phyloP scores from a whole-genome alignment of 805 yeast genomes.

The Kodamaea kaohsiungensis region DNA sequence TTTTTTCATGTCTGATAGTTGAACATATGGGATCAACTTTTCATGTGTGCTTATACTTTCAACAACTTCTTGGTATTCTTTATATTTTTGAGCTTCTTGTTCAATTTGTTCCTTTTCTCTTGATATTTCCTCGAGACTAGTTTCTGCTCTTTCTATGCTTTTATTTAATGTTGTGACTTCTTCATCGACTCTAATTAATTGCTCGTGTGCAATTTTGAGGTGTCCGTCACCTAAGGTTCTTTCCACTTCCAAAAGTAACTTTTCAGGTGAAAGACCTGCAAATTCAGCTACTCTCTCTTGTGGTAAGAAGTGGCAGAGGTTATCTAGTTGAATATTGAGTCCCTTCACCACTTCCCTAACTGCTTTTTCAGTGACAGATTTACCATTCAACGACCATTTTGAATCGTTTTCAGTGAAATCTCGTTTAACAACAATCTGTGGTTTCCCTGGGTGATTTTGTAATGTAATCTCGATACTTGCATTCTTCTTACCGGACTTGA shows the following conservation, averaged over 20 bases:
- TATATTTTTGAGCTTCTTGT: slow-evolving; percentile 47
- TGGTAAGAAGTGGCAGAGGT: slow-evolving; percentile 90
- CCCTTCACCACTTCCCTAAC: slow-evolving; percentile 47
- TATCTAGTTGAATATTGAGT: slow-evolving; percentile 82
- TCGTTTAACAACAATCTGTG: slow-evolving; percentile 44
- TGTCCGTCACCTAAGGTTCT: slow-evolving; percentile 70
- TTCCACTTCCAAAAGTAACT: slow-evolving; percentile 73
- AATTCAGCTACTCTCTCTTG: slow-evolving; percentile 95
- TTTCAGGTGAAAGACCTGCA: slow-evolving; percentile 77
- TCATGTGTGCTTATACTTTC: slow-evolving; percentile 38
- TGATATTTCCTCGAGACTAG: slow-evolving; percentile 32
- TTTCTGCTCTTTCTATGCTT: slow-evolving; percentile 28
- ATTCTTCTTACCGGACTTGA: slow-evolving; percentile 60
- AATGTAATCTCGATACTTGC: slow-evolving; percentile 54
- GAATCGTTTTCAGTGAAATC: slow-evolving; percentile 48
- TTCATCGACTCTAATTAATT: slow-evolving; percentile 53
- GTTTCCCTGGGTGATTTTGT: slow-evolving; percentile 37
- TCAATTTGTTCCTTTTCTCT: slow-evolving; percentile 40
- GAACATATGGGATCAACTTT: slow-evolving; percentile 43
- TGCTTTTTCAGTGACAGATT: slow-evolving; percentile 38
- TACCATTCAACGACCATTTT: slow-evolving; percentile 52
- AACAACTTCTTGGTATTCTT: slow-evolving; percentile 48
- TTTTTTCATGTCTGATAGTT: slow-evolving; percentile 37
- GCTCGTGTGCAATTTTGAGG: slow-evolving; percentile 56
- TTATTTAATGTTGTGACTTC: slow-evolving; percentile 28